Base-by-base conservation (phyloP, 2,329 filamentous ascomycete genomes). In the Elsinoe batatas region DNA sequence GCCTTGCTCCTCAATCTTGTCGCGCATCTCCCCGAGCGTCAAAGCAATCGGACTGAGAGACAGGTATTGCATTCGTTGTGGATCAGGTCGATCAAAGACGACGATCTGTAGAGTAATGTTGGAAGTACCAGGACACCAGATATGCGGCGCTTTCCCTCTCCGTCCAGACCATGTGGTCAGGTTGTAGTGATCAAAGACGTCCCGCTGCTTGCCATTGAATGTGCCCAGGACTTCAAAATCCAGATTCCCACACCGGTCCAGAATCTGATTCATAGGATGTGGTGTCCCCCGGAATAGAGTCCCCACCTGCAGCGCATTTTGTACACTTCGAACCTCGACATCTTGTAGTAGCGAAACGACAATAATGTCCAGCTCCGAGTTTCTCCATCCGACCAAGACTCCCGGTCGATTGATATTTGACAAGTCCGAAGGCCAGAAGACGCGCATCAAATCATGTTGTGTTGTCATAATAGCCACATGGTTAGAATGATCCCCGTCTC, bases 361-460 rank as follows among this genome's bases (percentile, higher is more conserved):
- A 65, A 97, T 87, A 46, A 97, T 77, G 71, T 98, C 93, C 53
- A 90, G 76, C 47, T 85, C 84, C 36, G 91, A 96, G 71, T 98
- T 98, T 65, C 87, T 83, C 89, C 91, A 98, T 66, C 93, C 93
- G 46, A 98, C 87, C 61, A 98, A 83, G 58, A 96, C 87, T 43
- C 91, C 93, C 40, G 88, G 82, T 70, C 78, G 79, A 55, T 81
- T 79, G 66, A 88, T 83, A 73, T 79, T 80, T 54, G 82, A 80
- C 67, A 91, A 82, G 74, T 95, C 91, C 66, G 87, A 87, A 65
- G 93, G 94, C 93, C 93, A 98, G 76, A 98, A 97, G 75, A 98
- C 84, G 77, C 93, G 89, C 84, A 97, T 89, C 76, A 97, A 78
- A 67, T 88, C 91, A 69, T 69, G 63, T 88, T 93, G 75, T 72